These are phyloP conservation scores for Calonectria leucothoes DNA, from an alignment of 2,329 filamentous ascomycete genomes.

Conservation along the genomic window DNA sequence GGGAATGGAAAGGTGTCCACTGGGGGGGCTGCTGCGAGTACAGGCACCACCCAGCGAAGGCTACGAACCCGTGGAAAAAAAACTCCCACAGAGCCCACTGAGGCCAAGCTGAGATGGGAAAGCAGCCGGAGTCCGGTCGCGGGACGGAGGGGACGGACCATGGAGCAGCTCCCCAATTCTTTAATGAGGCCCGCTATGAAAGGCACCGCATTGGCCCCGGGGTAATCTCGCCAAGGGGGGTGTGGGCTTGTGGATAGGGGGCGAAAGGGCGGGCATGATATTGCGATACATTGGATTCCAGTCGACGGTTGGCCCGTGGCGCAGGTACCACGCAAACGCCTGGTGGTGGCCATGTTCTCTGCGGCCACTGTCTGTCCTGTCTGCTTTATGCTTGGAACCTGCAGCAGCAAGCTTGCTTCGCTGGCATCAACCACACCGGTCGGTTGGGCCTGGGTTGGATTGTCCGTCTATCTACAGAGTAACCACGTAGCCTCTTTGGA, in stretches of 20 bases:
- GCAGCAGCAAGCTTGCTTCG: slow-evolving; percentile 29
- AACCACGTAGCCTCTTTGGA: slow-evolving; percentile 23
- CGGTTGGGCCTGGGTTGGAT: slow-evolving; percentile 12
- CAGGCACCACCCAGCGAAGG: slow-evolving; percentile 2
- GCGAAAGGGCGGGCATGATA: slow-evolving; percentile 14
- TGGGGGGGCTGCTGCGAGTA: slow-evolving; percentile 11
- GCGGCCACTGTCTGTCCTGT: too few relatives aligned
- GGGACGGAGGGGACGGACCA: slow-evolving; percentile 1
- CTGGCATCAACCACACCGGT: slow-evolving; percentile 29
- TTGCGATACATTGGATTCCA: slow-evolving; percentile 5
- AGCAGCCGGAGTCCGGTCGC: slow-evolving; percentile 8
- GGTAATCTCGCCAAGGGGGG: slow-evolving; percentile 42
- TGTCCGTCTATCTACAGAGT: not conserved
- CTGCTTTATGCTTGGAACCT: slow-evolving; percentile 11
- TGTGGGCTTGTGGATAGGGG: slow-evolving; percentile 17
- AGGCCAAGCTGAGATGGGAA: slow-evolving; percentile 17
- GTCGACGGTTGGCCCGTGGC: not conserved
- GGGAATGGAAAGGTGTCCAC: slow-evolving; percentile 22
- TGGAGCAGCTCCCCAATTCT: slow-evolving; percentile 22
- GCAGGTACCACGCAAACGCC: slow-evolving; percentile 3
- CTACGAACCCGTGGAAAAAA: slow-evolving; percentile 9
- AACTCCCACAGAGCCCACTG: not conserved
- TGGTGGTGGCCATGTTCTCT: not conserved
- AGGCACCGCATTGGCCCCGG: slow-evolving; percentile 39
- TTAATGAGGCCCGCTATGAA: slow-evolving; percentile 42